Base-by-base conservation (phyloP, 768 basidiomycete species). In the Trametes elegans region DNA sequence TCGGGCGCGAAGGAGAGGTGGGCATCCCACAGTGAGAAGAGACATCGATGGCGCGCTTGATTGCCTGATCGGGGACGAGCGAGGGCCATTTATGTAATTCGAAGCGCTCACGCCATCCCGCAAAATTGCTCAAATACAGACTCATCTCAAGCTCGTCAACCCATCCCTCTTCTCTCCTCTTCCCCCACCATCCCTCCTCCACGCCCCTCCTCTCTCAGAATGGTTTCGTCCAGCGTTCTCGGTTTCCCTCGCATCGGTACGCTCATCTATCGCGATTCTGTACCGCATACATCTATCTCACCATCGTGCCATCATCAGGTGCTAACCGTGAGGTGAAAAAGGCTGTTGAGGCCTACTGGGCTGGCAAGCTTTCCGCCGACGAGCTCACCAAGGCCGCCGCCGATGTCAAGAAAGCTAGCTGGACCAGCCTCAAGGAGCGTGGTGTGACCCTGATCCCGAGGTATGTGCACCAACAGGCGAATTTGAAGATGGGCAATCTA, bases 341-440 rank as follows among this genome's bases (percentile, higher is more conserved):
- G 79, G 93, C 94, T 62, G 91, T 97, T 67, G 96, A 98, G 76
- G 88, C 93, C 53, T 98, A 98, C 80, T 99, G 97, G 97, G 92
- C 82, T 28, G 89, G 90, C 72, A 98, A 96, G 73, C 78, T 85
- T 70, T 81, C 87, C 57, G 92, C 84, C 31, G 90, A 90, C 63
- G 90, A 93, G 55, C 88, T 99, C 62, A 85, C 85, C 69, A 90
- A 90, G 73, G 84, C 79, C 61, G 90, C 93, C 64, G 88, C 91
- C 63, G 86, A 91, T 48, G 87, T 93, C 68, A 89, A 88, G 72
- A 91, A 92, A 78, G 70, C 82, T 61, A 90, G 82, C 80, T 99
- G 94, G 95, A 84, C 81, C 58, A 79, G 74, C 63, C 79, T 98
- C 76, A 90, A 94, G 79, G 76, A 79, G 43, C 82, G 84, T 64